Conservation (phyloP, 1,284 basidiomycete genomes). For the Heterobasidion parviporum region DNA sequence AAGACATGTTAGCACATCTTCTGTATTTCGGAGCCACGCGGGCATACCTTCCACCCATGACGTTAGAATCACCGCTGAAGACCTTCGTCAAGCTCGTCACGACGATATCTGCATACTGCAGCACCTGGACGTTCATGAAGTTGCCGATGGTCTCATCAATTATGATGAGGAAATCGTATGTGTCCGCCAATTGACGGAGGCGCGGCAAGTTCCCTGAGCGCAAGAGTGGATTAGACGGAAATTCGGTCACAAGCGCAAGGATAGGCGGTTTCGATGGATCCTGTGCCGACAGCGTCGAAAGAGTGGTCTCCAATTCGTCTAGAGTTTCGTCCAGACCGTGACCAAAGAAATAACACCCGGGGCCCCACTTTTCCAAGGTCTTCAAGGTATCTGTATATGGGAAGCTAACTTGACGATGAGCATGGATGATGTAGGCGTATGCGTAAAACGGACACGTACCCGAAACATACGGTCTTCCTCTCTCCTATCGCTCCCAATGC, state of each 20-base stretch:
- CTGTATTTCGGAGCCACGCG: conserved; percentile 3
- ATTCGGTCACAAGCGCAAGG: conserved; percentile 76
- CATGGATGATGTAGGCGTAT: background rate
- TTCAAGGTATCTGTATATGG: conserved; percentile 98
- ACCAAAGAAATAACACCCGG: conserved; percentile 89
- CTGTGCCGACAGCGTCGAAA: conserved; percentile 37
- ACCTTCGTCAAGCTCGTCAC: conserved; percentile 92
- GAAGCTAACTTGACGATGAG: conserved; percentile 50
- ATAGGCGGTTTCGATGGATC: conserved; percentile 42
- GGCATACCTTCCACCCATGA: conserved; percentile 91
- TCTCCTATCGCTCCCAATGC: conserved; percentile 41
- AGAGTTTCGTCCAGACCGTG: conserved; percentile 75
- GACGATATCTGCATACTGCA: conserved; percentile 88
- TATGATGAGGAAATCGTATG: conserved; percentile 83
- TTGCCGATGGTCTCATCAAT: conserved; percentile 97
- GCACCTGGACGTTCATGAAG: conserved; percentile 91
- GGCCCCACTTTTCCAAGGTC: conserved; percentile 94
- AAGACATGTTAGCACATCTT: background rate
- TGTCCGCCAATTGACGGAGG: conserved; percentile 78
- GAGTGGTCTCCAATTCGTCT: conserved; percentile 59
- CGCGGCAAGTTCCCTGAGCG: conserved; percentile 77
- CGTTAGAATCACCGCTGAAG: conserved; percentile 92
- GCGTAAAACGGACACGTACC: conserved; percentile 41
- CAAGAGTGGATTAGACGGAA: conserved; percentile 92
- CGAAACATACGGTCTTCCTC: conserved; percentile 89